Base-by-base conservation (phyloP, 129 eudicot genomes). In the Lactuca saligna region DNA sequence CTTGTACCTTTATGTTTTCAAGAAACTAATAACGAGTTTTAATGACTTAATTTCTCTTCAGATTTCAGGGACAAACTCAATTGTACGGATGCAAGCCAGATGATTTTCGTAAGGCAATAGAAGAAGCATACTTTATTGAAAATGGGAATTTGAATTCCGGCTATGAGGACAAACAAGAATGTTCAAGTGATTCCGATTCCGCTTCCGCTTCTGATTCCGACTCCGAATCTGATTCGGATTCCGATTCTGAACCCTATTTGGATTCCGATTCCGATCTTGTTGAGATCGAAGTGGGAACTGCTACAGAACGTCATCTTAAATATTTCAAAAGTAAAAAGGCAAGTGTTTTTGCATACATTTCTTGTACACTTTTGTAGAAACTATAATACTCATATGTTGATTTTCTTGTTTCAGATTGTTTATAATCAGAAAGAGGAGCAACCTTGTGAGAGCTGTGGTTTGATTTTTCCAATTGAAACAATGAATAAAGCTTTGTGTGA, bases 1-100 rank as follows among this genome's bases (percentile, higher is more conserved):
- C 44, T 68, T 75, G 63, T 58, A 54, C 33, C 7, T 39, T 33
- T 42, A 25, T 57, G 25, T 46, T 17, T 55, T n/a, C 8, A 8
- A 38, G 50, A n/a, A 59, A 50, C 20, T 50, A 57, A 7, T 16
- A 56, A 56, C 15, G 51, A 35, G 29, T 25, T 64, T 57, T 57
- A 10, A 0, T 12, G 29, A n/a, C 3, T 37, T 48, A 0, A 54
- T 25, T 32, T 38, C 8, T 25, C 3, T 61, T 37, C 80, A 94
- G 99, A 81, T 94, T 94, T 63, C 91, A 83, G 75, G 95, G 86
- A 66, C 99, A 94, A 86, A 94, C 91, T 33, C 81, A 94, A 13
- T 82, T 94, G 78, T 80, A 78, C 66, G 90, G 96, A 6, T 80
- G 97, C 85, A 89, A 82, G 63, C 96, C 87, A 15, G 78, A 71